Evolutionary conservation across 768 basidiomycete species (phyloP).

Genomic region (Russula earlei): DNA sequence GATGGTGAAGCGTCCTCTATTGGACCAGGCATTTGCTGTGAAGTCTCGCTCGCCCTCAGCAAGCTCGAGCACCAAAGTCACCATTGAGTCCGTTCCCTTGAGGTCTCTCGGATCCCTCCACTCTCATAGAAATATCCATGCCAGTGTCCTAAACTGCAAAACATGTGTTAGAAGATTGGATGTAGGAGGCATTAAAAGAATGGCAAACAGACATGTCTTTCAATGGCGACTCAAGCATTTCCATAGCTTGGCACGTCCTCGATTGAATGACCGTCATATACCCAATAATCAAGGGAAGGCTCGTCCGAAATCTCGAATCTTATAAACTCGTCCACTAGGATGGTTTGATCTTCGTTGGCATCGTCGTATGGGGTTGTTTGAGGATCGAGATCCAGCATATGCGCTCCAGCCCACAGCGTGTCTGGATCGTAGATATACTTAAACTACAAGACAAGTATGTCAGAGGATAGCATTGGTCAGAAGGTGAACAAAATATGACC

Average conservation of each 20-base stretch:
- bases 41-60: slow-evolving; percentile 6
- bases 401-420: neutral
- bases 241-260: neutral
- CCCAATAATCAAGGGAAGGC: slow-evolving; percentile 1
- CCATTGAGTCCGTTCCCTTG: neutral
- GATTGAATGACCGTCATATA: slow-evolving; percentile 10
- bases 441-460: neutral
- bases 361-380: neutral
- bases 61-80: slow-evolving; percentile 8
- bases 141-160: slow-evolving; percentile 11
- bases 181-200: neutral
- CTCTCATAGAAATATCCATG: slow-evolving; percentile 9
- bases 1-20: slow-evolving; percentile 15
- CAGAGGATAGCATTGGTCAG: neutral
- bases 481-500: neutral
- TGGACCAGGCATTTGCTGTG: slow-evolving; percentile 8
- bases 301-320: neutral
- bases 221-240: slow-evolving; percentile 1
- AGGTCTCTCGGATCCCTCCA: neutral
- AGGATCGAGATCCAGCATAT: neutral
- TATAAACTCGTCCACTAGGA: slow-evolving; percentile 2
- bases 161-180: neutral
- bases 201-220: neutral
- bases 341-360: slow-evolving; percentile 2
- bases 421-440: neutral